phyloP scores from a whole-genome alignment of 1,284 basidiomycete species.

The Fistulinella cinereoalba region DNA sequence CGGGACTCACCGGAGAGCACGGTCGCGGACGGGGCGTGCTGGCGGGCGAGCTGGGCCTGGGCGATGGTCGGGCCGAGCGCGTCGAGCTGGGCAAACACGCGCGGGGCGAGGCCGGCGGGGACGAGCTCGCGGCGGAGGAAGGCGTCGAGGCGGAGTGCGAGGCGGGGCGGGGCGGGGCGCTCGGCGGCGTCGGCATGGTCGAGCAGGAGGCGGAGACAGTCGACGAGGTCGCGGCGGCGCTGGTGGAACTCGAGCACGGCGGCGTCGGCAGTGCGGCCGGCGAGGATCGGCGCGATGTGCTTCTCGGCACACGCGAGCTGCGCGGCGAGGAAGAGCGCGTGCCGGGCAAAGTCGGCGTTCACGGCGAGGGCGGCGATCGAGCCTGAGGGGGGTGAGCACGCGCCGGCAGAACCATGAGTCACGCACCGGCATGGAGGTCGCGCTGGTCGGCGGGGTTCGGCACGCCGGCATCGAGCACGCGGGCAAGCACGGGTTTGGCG shows the following conservation, averaged over 20 bases:
- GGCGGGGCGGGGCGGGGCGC: constrained; percentile 38
- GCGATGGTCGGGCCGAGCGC: constrained; percentile 49
- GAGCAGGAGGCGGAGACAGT: constrained; percentile 57
- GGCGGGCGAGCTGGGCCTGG: constrained; percentile 54
- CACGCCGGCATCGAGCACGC: constrained; percentile 62
- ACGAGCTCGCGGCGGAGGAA: constrained; percentile 57
- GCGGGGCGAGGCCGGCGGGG: constrained; percentile 44
- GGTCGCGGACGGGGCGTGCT: constrained; percentile 63
- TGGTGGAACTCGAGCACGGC: constrained; percentile 66
- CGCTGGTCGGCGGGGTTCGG: constrained; percentile 61
- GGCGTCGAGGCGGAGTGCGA: constrained; percentile 48
- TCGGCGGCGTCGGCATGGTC: constrained; percentile 43
- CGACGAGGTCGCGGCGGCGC: constrained; percentile 62
- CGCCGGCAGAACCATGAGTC: background rate
- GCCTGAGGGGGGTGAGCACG: constrained; percentile 43
- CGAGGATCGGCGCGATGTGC: constrained; percentile 67
- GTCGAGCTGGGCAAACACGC: constrained; percentile 64
- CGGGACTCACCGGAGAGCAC: constrained; percentile 50
- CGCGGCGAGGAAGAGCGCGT: constrained; percentile 71
- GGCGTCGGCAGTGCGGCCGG: constrained; percentile 54
- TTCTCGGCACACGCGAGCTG: constrained; percentile 77
- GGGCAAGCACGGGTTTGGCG: constrained; percentile 59
- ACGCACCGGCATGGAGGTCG: constrained; percentile 70
- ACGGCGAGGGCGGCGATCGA: constrained; percentile 58
- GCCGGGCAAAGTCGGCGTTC: constrained; percentile 72